phyloP scores from a whole-genome alignment of 2,329 filamentous ascomycete species.

The Sarocladiaceae sp. region DNA sequence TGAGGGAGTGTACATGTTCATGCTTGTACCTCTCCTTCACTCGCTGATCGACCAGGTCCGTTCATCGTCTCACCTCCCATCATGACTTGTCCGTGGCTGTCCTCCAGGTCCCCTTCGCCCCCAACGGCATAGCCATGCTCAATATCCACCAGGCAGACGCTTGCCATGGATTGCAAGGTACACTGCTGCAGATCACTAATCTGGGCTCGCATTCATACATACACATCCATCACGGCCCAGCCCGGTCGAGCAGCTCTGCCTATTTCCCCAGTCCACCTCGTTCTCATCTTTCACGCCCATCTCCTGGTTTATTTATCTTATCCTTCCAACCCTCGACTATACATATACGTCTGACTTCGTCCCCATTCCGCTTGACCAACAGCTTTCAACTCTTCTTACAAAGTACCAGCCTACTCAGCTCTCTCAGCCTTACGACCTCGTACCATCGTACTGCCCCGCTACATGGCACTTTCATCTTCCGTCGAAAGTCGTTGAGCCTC shows the following conservation, averaged over 20 bases:
- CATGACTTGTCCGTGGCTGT: constrained; percentile 8
- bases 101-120: constrained; percentile 8
- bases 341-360: background rate
- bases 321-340: background rate
- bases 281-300: background rate
- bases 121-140: constrained; percentile 10
- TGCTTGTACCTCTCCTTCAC: background rate
- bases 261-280: constrained; percentile 3
- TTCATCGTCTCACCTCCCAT: constrained; percentile 8
- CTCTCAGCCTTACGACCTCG: background rate
- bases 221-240: constrained; percentile 7
- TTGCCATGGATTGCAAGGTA: background rate
- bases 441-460: background rate
- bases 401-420: background rate
- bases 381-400: background rate
- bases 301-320: background rate
- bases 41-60: constrained; percentile 4
- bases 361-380: background rate
- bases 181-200: constrained; percentile 10
- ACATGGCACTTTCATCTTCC: background rate
- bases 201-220: constrained; percentile 6
- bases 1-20: constrained; percentile 5
- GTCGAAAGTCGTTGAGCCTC: too few relatives aligned
- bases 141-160: constrained; percentile 10
- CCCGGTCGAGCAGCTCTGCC: constrained; percentile 7